A percentile compares a stretch with the other conserved stretches of the same genome.
phyloP scores from a whole-genome alignment of 495 filamentous ascomycete species.

The Margaritispora aquatica region DNA sequence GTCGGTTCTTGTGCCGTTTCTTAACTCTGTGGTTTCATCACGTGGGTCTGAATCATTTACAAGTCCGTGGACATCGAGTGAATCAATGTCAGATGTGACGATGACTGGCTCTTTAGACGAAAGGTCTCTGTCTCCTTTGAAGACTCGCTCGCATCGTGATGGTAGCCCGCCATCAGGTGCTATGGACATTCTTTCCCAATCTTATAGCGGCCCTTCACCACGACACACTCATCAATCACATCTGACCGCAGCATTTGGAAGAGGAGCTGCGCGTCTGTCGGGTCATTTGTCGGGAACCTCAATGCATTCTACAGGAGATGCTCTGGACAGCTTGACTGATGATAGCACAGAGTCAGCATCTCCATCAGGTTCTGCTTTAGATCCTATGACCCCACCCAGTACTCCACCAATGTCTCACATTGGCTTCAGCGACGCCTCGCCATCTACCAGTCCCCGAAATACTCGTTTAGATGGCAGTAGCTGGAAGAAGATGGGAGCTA shows the following conservation, averaged over 20 bases:
- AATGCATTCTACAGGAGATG: constrained; percentile 21
- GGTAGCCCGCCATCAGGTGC: constrained; percentile 25
- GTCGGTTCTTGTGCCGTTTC: constrained; percentile 78
- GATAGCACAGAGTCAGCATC: constrained; percentile 47
- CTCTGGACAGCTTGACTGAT: constrained; percentile 31
- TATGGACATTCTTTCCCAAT: constrained; percentile 27
- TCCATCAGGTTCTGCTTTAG: constrained; percentile 35
- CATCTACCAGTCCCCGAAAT: constrained; percentile 16
- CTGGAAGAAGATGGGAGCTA: constrained; percentile 84
- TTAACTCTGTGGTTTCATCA: constrained; percentile 51
- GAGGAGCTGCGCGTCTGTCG: constrained; percentile 17
- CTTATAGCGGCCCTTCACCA: constrained; percentile 20
- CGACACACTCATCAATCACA: constrained; percentile 21
- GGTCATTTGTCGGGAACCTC: constrained; percentile 15
- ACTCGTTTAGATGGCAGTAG: constrained; percentile 31
- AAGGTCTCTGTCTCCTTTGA: constrained; percentile 21
- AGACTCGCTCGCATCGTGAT: constrained; percentile 10
- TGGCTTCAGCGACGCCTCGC: constrained; percentile 13
- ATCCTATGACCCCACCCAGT: constrained; percentile 85
- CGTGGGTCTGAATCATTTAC: constrained; percentile 24
- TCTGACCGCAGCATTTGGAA: constrained; percentile 20
- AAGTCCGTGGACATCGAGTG: constrained; percentile 31
- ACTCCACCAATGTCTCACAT: constrained; percentile 67
- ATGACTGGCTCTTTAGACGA: constrained; percentile 33
- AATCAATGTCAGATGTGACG: constrained; percentile 23